These are phyloP conservation scores for Diaporthe batatas DNA, from an alignment of 2,329 filamentous ascomycete species.

Conservation along the genomic window DNA sequence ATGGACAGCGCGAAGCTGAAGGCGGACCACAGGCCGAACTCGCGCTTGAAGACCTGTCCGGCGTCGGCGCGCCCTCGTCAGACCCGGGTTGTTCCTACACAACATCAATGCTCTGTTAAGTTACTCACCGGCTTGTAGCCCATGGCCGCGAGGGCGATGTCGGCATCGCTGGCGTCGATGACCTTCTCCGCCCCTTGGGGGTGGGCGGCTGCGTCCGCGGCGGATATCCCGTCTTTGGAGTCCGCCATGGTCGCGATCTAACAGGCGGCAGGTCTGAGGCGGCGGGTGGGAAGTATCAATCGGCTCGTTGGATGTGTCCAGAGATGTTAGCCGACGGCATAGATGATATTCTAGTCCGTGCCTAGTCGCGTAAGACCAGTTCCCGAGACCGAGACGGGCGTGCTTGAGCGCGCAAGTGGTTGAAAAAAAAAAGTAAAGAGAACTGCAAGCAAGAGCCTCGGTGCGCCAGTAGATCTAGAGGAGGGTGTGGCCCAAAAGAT, in stretches of 20 bases:
- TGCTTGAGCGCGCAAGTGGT: neutral
- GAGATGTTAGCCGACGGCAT: neutral
- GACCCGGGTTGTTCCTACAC: neutral
- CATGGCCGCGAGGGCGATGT: conserved; percentile 53
- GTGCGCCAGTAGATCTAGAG: neutral
- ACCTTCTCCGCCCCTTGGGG: conserved; percentile 19
- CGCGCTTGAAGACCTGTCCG: conserved; percentile 67
- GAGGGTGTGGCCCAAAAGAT: conserved; percentile 11
- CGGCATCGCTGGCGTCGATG: conserved; percentile 45
- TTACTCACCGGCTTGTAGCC: conserved; percentile 55
- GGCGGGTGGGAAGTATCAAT: too few relatives aligned
- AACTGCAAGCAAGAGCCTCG: neutral
- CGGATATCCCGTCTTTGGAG: conserved; percentile 25
- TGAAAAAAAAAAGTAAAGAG: neutral
- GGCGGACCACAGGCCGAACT: conserved; percentile 68
- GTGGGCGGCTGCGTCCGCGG: conserved; percentile 6
- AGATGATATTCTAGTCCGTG: neutral
- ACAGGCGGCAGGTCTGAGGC: too few relatives aligned
- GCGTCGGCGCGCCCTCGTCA: neutral
- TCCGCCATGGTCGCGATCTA: conserved; percentile 36
- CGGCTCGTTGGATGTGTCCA: fast-evolving
- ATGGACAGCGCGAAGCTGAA: conserved; percentile 73
- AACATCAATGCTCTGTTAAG: too few relatives aligned
- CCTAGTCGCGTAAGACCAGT: neutral
- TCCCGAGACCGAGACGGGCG: too few relatives aligned